These are phyloP conservation scores for Chaetomium strumarium DNA, from an alignment of 2,329 filamentous ascomycete genomes.

Conservation along the genomic window DNA sequence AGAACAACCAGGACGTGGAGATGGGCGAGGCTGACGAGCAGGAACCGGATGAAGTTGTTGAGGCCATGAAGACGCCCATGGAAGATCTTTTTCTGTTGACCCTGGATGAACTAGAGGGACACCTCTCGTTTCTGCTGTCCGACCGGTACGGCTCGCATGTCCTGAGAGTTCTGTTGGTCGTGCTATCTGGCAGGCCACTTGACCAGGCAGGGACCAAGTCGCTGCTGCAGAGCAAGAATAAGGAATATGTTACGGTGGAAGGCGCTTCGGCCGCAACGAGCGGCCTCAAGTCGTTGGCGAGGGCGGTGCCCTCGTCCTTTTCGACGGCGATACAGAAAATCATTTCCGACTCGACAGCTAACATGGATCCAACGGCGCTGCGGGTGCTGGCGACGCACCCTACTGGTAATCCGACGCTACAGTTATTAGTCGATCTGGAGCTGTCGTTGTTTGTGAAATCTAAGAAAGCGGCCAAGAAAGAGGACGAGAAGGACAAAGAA, in stretches of 20 bases:
- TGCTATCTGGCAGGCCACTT: constrained; percentile 77
- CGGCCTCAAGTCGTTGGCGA: constrained; percentile 40
- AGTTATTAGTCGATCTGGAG: constrained; percentile 82
- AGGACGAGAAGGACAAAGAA: constrained; percentile 33
- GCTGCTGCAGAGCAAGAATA: constrained; percentile 85
- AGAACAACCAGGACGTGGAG: constrained; percentile 38
- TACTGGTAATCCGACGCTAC: constrained; percentile 87
- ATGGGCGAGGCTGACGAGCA: constrained; percentile 34
- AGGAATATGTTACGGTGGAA: constrained; percentile 70
- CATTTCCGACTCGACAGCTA: constrained; percentile 67
- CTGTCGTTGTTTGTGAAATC: constrained; percentile 63
- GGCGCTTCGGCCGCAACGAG: constrained; percentile 44
- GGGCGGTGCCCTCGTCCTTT: constrained; percentile 74
- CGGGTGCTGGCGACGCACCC: constrained; percentile 81
- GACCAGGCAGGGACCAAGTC: constrained; percentile 63
- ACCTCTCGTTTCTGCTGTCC: constrained; percentile 76
- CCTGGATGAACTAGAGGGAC: constrained; percentile 80
- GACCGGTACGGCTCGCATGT: constrained; percentile 88
- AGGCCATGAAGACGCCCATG: constrained; percentile 57
- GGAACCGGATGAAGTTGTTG: constrained; percentile 34
- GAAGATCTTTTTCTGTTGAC: constrained; percentile 80
- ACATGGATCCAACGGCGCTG: constrained; percentile 72
- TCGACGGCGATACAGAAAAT: constrained; percentile 71
- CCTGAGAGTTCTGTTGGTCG: constrained; percentile 75
- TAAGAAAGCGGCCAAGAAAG: constrained; percentile 43